A percentile compares a stretch with the other conserved stretches of the same genome.
These are phyloP conservation scores for Cetradonia linearis DNA, from an alignment of 495 filamentous ascomycete species.

Conservation along the genomic window DNA sequence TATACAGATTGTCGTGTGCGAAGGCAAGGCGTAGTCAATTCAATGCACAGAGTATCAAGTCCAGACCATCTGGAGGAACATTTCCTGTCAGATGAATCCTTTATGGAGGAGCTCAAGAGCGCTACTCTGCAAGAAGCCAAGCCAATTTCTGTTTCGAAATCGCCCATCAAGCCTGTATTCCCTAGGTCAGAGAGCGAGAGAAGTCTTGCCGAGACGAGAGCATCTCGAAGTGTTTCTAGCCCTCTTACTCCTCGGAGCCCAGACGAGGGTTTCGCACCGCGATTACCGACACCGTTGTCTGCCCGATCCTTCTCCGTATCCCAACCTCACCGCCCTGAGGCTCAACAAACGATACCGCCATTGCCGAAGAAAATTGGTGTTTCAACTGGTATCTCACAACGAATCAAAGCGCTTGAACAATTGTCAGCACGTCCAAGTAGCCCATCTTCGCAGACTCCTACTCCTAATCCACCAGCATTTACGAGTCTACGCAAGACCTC, in stretches of 20 bases:
- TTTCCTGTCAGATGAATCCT: conserved; percentile 70
- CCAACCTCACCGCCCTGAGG: conserved; percentile 9
- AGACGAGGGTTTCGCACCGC: conserved; percentile 28
- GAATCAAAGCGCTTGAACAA: conserved; percentile 78
- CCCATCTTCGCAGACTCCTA: conserved; percentile 21
- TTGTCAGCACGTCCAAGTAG: conserved; percentile 45
- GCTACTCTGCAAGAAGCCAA: conserved; percentile 77
- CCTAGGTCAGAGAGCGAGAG: conserved; percentile 33
- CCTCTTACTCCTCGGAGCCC: conserved; percentile 5
- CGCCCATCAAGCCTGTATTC: conserved; percentile 63
- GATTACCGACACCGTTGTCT: conserved; percentile 18
- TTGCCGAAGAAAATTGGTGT: conserved; percentile 68
- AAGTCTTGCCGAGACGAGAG: conserved; percentile 32
- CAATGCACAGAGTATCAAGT: conserved; percentile 35
- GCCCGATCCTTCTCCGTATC: conserved; percentile 23
- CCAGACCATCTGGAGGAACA: conserved; percentile 51
- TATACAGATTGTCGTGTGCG: background rate
- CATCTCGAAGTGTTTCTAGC: conserved; percentile 44
- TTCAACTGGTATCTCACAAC: conserved; percentile 77
- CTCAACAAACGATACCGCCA: conserved; percentile 26
- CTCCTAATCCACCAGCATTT: conserved; percentile 27
- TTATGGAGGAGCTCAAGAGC: conserved; percentile 80
- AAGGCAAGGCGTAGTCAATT: conserved; percentile 23
- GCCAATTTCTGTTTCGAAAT: conserved; percentile 71
- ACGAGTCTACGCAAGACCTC: conserved; percentile 36